Conservation (phyloP, 140 eudicot species). For the Flaveria floridana region DNA sequence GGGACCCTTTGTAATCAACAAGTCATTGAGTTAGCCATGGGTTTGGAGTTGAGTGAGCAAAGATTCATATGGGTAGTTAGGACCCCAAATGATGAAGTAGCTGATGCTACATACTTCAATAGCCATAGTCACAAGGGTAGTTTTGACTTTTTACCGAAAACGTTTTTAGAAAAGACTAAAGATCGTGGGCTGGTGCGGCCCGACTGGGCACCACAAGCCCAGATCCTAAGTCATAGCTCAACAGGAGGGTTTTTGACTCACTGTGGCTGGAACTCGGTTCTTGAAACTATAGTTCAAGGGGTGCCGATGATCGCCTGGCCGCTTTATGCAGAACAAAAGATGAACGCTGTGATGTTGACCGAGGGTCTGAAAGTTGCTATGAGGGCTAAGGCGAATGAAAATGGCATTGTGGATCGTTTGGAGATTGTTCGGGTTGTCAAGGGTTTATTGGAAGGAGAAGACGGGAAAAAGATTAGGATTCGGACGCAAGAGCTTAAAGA, state of each 20-base stretch:
- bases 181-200: slow-evolving; percentile 41
- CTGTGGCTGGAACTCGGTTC: slow-evolving; percentile 65
- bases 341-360: slow-evolving; percentile 48
- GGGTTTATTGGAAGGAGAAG: slow-evolving; percentile 49
- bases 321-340: slow-evolving; percentile 63
- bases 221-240: slow-evolving; percentile 47
- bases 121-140: slow-evolving; percentile 19
- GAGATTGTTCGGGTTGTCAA: slow-evolving; percentile 49
- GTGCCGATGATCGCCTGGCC: slow-evolving; percentile 69
- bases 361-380: slow-evolving; percentile 48
- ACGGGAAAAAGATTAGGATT: slow-evolving; percentile 40
- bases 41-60: slow-evolving; percentile 58
- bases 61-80: slow-evolving; percentile 63
- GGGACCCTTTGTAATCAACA: slow-evolving; percentile 52
- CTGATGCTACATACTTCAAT: slow-evolving; percentile 39
- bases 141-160: slow-evolving; percentile 45
- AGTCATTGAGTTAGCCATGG: slow-evolving; percentile 50
- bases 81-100: slow-evolving; percentile 37
- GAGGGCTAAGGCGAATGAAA: slow-evolving; percentile 33
- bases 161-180: slow-evolving; percentile 48
- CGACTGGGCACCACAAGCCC: slow-evolving; percentile 62
- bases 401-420: slow-evolving; percentile 39
- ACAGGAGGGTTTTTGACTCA: slow-evolving; percentile 55
- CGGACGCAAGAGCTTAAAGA: slow-evolving; percentile 42
- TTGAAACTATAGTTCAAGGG: slow-evolving; percentile 48